Base-by-base conservation (phyloP, 2,329 filamentous ascomycete species). In the Rasamsonia emersonii region DNA sequence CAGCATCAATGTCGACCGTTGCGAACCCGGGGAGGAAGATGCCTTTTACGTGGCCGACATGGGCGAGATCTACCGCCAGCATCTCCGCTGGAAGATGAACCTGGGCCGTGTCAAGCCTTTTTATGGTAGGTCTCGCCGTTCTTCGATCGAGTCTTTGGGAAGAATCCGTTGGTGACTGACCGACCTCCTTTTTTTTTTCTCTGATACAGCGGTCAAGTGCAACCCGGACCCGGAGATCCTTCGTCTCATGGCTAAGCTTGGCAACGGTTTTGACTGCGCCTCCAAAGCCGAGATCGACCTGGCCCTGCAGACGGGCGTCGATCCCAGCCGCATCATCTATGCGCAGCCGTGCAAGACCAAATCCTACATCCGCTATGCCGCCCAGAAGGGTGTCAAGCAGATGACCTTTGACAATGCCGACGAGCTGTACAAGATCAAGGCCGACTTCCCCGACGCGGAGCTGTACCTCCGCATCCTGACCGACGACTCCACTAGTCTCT, bases 331-430 rank as follows among this genome's bases (percentile, higher is more conserved):
- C 59, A 93, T 98, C 70, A 95, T 98, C 65, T 98, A 96, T 56
- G 91, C 91, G 30, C 91, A 98, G 67, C 91, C 91, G 35, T 96
- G 91, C 82, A 98, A 98, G 78, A 98, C 91, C 52, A 93, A 91
- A 68, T 95, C 89, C 28, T 96, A 95, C 61, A 73, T 98, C 41
- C 86, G 88, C 54, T 93, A 88, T 54, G 91, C 93, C 43, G 78
- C 82, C 53, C 74, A 77, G 55, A 71, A 79, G 45, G 82, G 82
- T 46, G 91, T 98, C 57, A 89, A 83, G 67, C 85, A 94, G 71
- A 96, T 98, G 89, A 98, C 91, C 2, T 96, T 98, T 56, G 91
- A 98, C 73, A 98, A 98, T 51, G 77, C 82, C 57, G 91, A 98
- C 59, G 91, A 98, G 71, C 75, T 98, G 32, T 86, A 89, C 75